Evolutionary conservation across 305 asterid species (phyloP), one percentile per base, ranked within the genome.

Genomic region (Solanum hybrid): DNA sequence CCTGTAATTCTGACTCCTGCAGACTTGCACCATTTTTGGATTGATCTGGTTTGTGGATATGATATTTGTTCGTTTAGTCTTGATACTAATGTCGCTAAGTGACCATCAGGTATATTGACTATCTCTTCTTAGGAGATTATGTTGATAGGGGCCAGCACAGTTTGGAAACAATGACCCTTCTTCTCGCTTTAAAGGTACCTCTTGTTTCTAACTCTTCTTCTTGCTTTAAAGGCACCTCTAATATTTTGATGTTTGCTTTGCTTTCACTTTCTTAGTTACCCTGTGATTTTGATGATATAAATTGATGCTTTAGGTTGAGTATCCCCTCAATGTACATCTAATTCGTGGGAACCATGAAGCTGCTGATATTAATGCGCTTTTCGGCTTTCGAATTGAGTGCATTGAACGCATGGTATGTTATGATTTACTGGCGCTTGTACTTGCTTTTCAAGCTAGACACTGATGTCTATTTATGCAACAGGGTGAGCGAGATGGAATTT

Each of bases 401-500:
- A 92, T 93, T 60, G 95, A 93, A 84, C 95, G 95, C 89, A 90
- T 93, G 95, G 95, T 92, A 87, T 77, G 90, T 75, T 35, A 78
- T 78, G 66, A 51, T 78, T 32, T 88, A 77, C 56, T 78, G 26
- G 79, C 35, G 60, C 40, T 15, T n/a, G 19, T 60, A 22, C n/a
- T 88, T 36, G 32, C 87, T 3, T 35, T 88, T 22, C 66, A 60
- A 88, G 90, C 35, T 72, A 15, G 90, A 60, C 32, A 35, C 40
- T 77, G 80, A 89, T 92, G 89, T 91, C 89, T 78, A 60, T 90
- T 69, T 85, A 87, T 89, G 91, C 91, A 91, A 86, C 94, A 98
- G 99, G 99, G 99, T 91, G 99, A 98, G 95, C 95, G 99, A 93
- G 99, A 98, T 94, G 99, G 99, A 91, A 97, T 98, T 77, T 98